Base-by-base conservation (phyloP, 257 asterid genomes). In the Rhazya stricta region DNA sequence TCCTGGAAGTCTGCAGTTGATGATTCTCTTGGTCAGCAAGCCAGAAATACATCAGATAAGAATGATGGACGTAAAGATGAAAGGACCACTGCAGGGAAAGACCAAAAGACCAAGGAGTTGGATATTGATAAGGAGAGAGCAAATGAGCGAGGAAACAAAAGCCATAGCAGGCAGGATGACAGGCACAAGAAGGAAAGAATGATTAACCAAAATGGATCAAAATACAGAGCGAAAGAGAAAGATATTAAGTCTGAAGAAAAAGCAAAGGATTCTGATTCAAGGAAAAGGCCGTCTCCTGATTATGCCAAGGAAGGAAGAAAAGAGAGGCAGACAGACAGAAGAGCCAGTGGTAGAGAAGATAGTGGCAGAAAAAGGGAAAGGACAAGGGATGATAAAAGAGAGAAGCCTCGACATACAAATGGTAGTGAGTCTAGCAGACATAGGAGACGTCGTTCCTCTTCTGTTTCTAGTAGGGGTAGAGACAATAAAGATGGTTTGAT, bases 401-500 rank as follows among this genome's bases (percentile, higher is more conserved):
- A 87, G 80, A 84, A 90, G 72, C 78, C 86, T 70, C 86, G 90
- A 73, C 87, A 76, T 80, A 86, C 80, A 83, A 84, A 78, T 85
- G 89, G 79, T 74, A 82, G 84, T 81, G 94, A 85, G 58, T 84
- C 93, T 58, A 79, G 89, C 81, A 84, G 92, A 69, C 94, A 83
- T 70, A 91, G 83, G 83, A 85, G 89, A 32, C 93, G 51, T 19
- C 89, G 86, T 69, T 89, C 93, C 12, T 83, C 96, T 76, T 89
- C 97, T 16, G 79, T 82, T 72, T 85, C 86, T 54, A 82, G 81
- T 77, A 87, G 84, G 83, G 96, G 83, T 77, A 89, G 84, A 85
- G 90, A 85, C 77, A 81, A 81, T 81, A 91, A 84, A 82, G 90
- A 83, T 77, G 74, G 84, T 57, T 81, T 88, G 23, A 81, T 67